phyloP scores from a whole-genome alignment of 306 rosid species.

The Acacia acuminata region DNA sequence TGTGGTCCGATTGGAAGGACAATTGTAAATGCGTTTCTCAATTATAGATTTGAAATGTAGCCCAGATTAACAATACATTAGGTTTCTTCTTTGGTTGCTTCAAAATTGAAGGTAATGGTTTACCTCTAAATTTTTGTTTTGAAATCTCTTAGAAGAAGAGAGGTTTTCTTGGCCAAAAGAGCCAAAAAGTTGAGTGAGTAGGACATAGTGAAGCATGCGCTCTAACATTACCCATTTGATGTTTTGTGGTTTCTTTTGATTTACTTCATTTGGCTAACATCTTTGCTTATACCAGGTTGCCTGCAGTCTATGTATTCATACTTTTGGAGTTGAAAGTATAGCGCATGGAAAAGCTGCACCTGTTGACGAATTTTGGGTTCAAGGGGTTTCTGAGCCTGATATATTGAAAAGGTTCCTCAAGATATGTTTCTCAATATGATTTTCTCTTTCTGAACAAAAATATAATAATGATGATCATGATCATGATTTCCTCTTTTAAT shows the following conservation, averaged over 20 bases:
- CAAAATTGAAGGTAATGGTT: background rate
- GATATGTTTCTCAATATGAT: slow-evolving; percentile 5
- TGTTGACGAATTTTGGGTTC: slow-evolving; percentile 85
- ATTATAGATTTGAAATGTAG: slow-evolving; percentile 11
- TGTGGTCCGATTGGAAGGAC: slow-evolving; percentile 5
- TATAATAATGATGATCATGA: too few relatives aligned
- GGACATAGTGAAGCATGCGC: slow-evolving; percentile 11
- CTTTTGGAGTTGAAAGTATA: slow-evolving; percentile 86
- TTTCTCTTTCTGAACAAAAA: background rate
- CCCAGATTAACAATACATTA: background rate
- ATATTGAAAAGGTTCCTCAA: slow-evolving; percentile 69
- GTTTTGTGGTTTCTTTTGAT: background rate
- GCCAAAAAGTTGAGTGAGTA: slow-evolving; percentile 7
- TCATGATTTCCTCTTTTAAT: slow-evolving; percentile 4
- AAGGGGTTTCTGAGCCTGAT: slow-evolving; percentile 80
- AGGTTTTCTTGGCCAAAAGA: slow-evolving; percentile 12
- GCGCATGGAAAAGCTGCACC: slow-evolving; percentile 80
- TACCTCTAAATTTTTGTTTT: background rate
- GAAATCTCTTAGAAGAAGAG: background rate
- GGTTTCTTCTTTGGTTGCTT: background rate
- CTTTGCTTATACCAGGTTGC: slow-evolving; percentile 60
- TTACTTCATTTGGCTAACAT: slow-evolving; percentile 2
- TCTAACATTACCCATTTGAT: slow-evolving; percentile 15
- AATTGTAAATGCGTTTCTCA: background rate
- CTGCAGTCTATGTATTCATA: slow-evolving; percentile 81